A percentile compares a stretch with the other conserved stretches of the same genome.
Evolutionary conservation across 148 eudicot genomes (phyloP).

Genomic region (Chenopodium album): DNA sequence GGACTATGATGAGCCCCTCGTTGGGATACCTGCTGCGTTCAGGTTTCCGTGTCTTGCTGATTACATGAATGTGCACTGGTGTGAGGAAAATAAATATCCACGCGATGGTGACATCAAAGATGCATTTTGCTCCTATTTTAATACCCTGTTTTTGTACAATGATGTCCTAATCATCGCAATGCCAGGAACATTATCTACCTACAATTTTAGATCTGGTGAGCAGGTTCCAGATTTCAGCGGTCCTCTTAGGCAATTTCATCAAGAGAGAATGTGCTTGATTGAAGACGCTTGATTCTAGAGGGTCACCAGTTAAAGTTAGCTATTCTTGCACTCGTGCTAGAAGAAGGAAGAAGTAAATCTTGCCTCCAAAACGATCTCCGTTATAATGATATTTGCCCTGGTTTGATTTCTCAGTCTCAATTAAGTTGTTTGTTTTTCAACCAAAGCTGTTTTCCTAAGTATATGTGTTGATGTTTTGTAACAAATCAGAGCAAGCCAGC

Average conservation of each 20-base stretch:
- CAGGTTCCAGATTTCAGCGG: not conserved
- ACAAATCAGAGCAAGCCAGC: too few relatives aligned
- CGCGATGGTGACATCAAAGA: not conserved
- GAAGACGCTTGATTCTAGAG: not conserved
- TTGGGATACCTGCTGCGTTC: not conserved
- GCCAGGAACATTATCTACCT: not conserved
- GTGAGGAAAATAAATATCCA: too few relatives aligned
- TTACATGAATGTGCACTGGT: not conserved
- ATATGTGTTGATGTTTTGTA: too few relatives aligned
- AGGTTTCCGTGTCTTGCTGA: not conserved
- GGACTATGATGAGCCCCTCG: not conserved
- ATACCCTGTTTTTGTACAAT: not conserved
- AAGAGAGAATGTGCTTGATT: not conserved
- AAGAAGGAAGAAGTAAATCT: not conserved
- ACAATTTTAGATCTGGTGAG: not conserved
- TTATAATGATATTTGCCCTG: not conserved
- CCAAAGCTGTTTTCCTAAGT: too few relatives aligned
- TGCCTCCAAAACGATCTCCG: not conserved
- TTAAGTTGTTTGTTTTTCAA: too few relatives aligned
- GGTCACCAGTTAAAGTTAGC: not conserved
- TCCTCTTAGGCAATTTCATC: not conserved
- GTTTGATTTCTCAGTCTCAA: too few relatives aligned
- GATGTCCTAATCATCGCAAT: not conserved
- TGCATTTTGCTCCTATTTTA: not conserved
- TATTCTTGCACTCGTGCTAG: not conserved